Conservation (phyloP, 805 yeast genomes). For the Komagataella kurtzmanii region DNA sequence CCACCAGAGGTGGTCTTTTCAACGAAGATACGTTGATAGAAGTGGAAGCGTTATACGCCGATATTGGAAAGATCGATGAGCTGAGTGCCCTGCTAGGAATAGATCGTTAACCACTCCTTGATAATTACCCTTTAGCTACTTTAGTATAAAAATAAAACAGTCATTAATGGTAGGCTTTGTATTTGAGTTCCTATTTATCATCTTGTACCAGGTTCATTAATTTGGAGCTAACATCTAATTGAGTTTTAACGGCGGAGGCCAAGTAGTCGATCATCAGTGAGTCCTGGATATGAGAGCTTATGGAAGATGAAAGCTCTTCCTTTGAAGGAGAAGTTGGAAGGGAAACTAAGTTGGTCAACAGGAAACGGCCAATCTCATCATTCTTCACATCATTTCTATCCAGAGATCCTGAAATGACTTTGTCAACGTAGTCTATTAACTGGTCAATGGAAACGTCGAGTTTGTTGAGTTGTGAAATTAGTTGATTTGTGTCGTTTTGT, state of each 20-base stretch:
- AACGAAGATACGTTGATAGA: conserved; percentile 63
- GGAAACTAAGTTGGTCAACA: conserved; percentile 42
- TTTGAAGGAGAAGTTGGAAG: conserved; percentile 36
- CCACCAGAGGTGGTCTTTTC: conserved; percentile 65
- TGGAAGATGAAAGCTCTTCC: conserved; percentile 41
- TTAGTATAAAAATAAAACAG: not conserved
- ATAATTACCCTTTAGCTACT: not conserved
- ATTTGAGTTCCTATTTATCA: not conserved
- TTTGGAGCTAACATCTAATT: conserved; percentile 66
- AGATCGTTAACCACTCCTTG: not conserved
- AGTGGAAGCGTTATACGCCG: conserved; percentile 58
- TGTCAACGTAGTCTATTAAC: conserved; percentile 33
- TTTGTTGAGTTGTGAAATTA: conserved; percentile 29
- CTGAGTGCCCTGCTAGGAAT: conserved; percentile 15
- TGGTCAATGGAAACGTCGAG: conserved; percentile 33
- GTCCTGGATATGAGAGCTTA: conserved; percentile 67
- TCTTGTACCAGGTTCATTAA: conserved; percentile 37
- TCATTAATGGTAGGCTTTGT: not conserved
- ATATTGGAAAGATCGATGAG: conserved; percentile 29
- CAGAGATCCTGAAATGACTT: conserved; percentile 25
- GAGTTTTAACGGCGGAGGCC: conserved; percentile 75
- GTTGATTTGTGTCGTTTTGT: conserved; percentile 27
- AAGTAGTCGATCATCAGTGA: conserved; percentile 70
- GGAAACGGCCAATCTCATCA: conserved; percentile 40
- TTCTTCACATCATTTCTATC: conserved; percentile 30